phyloP scores from a whole-genome alignment of 352 stramenopile genomes.

The Phytophthora chlamydospora region DNA sequence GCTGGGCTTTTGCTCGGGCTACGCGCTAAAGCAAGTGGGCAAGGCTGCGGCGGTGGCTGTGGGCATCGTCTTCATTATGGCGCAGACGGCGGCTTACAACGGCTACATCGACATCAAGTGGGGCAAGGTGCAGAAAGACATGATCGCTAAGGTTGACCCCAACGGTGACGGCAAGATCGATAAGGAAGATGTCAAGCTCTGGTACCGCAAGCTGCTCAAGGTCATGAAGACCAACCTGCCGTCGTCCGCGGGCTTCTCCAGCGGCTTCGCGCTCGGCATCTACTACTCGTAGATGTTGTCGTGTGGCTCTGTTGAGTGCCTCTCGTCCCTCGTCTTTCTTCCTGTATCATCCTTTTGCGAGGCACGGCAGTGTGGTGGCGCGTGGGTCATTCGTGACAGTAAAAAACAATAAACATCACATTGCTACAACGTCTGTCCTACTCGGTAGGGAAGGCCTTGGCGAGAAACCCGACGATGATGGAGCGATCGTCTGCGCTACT shows the following conservation, averaged over 20 bases:
- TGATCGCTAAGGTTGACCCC: constrained; percentile 80
- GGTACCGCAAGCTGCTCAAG: constrained; percentile 68
- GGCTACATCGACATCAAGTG: constrained; percentile 92
- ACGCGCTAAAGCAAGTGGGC: constrained; percentile 84
- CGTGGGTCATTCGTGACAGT: constrained; percentile 12
- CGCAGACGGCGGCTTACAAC: constrained; percentile 77
- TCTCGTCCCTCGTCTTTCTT: not conserved
- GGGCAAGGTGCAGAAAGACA: constrained; percentile 89
- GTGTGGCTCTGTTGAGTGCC: constrained; percentile 1
- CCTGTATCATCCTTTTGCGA: constrained; percentile 12
- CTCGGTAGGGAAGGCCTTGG: constrained; percentile 73
- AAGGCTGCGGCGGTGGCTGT: constrained; percentile 80
- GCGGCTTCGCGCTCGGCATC: constrained; percentile 76
- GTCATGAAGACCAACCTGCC: constrained; percentile 86
- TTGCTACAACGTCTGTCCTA: constrained; percentile 37
- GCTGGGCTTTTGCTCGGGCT: constrained; percentile 86
- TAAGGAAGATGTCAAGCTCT: constrained; percentile 80
- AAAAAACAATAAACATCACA: constrained; percentile 31
- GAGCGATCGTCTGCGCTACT: constrained; percentile 72
- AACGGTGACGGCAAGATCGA: constrained; percentile 89
- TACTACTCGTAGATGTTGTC: constrained; percentile 50
- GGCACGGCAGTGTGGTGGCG: constrained; percentile 6
- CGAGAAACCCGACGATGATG: constrained; percentile 80
- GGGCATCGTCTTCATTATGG: constrained; percentile 79
- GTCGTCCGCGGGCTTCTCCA: constrained; percentile 80